Evolutionary conservation across 352 stramenopile genomes (phyloP), one percentile per base, ranked within the genome.

Genomic region (Pythium utonaiense): DNA sequence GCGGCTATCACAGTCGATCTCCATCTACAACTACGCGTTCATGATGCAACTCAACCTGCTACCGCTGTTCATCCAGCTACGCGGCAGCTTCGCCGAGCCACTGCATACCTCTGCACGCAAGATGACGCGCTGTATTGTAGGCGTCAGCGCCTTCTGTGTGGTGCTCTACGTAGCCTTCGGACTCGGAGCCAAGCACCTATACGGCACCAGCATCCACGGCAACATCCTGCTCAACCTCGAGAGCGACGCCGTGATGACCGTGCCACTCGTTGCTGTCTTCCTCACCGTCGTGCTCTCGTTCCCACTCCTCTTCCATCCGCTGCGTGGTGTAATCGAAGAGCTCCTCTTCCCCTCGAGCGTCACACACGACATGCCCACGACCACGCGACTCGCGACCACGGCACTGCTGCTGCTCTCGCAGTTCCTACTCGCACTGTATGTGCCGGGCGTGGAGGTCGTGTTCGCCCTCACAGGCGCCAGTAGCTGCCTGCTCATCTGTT

Each of bases 41-140:
- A 89, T 91, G 80, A 86, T 89, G 76, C 83, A 93, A 24, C 56
- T 93, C 57, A 93, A 93, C 60, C 62, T 93, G 16, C 60, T 91
- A 21, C 81, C 83, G 65, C 67, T 91, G 14, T 91, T 89, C 58
- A 79, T 86, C 45, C 75, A 88, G 50, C 59, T 89, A 19, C 81
- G 81, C 6, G 78, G 78, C 31, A 82, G 66, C 52, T 87, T 81
- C 31, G 70, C 68, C 2, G 77, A 90, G 55, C 72, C 77, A 19
- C 60, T 88, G 24, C 61, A 73, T 25, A 64, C 63, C 21, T 83
- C 78, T 14, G 50, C 62, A 3, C 67, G 57, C 36, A 85, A 83
- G 55, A 88, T 88, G 78, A 78, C 68, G 40, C 60, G 53, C 44
- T 80, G 70, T 41, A 86, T 93, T 50, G 58, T 67, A 13, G 67